Percentiles rank a stretch among this genome's conserved stretches.
These are phyloP conservation scores for Trichoderma sp. DNA, from an alignment of 2,329 filamentous ascomycete species.

Conservation along the genomic window DNA sequence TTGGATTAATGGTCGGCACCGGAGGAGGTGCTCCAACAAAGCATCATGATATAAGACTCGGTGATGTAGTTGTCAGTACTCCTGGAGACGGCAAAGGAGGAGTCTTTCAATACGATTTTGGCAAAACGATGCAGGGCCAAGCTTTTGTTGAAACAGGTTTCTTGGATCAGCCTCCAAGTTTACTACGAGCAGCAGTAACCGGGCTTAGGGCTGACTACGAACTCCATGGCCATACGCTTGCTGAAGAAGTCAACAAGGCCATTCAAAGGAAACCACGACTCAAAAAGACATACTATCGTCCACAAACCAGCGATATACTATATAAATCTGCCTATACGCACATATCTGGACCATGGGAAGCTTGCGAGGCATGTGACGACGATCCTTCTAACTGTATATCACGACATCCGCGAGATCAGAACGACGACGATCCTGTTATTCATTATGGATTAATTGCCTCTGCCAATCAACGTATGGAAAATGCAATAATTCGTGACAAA, in stretches of 20 bases:
- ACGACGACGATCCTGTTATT: neutral
- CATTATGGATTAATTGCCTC: neutral
- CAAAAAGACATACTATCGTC: neutral
- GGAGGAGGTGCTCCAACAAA: neutral
- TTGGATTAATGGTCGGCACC: neutral
- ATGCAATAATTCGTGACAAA: neutral
- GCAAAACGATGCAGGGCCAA: neutral
- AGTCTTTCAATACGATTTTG: neutral
- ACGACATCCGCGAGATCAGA: neutral
- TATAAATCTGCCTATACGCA: neutral
- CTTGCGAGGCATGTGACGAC: neutral
- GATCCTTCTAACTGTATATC: neutral
- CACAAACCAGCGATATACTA: neutral
- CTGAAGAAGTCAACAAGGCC: neutral
- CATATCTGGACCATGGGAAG: neutral
- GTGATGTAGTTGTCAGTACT: neutral
- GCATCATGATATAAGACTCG: neutral
- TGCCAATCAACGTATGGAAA: neutral
- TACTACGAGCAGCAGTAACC: neutral
- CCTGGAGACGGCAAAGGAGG: neutral
- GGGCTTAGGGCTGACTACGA: neutral
- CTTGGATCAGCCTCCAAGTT: neutral
- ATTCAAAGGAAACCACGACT: neutral
- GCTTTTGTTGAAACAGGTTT: neutral
- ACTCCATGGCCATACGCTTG: neutral